phyloP scores from a whole-genome alignment of 1,284 basidiomycete genomes.

The Ceratobasidium sp. region DNA sequence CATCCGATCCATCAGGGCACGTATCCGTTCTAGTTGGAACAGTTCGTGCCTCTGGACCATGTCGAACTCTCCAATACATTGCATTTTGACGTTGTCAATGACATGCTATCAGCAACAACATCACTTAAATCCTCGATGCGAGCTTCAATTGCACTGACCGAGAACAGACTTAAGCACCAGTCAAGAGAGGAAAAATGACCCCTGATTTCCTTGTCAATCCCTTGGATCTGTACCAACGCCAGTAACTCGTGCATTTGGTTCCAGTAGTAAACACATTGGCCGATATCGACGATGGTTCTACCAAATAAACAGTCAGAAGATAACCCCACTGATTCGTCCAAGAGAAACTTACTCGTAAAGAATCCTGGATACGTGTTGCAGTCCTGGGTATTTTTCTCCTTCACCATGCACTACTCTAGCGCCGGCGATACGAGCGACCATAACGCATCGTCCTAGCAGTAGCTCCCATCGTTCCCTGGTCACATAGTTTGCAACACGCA shows the following conservation, averaged over 20 bases:
- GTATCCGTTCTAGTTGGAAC: too few species aligned
- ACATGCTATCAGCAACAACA: too few species aligned
- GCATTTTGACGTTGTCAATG: too few species aligned
- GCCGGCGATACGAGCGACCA: conserved; percentile 30
- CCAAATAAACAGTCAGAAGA: background rate
- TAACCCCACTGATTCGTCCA: too few species aligned
- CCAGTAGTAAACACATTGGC: background rate
- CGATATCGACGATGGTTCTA: background rate
- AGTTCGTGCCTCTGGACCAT: too few species aligned
- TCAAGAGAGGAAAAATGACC: conserved; percentile 5
- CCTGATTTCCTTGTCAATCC: conserved; percentile 20
- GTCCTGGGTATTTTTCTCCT: background rate
- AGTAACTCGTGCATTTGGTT: background rate
- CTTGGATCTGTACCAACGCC: background rate
- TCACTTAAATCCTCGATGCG: too few species aligned
- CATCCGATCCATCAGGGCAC: too few species aligned
- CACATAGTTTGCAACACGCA: too few species aligned
- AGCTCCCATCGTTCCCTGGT: conserved; percentile 38
- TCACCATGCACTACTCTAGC: background rate
- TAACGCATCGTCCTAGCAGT: conserved; percentile 32
- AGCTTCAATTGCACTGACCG: background rate
- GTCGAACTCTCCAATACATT: too few species aligned
- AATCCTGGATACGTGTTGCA: background rate
- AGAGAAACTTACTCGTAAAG: background rate
- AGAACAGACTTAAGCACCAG: conserved; percentile 10